Conservation (phyloP, 2,329 filamentous ascomycete species). For the Diaporthe ilicicola region DNA sequence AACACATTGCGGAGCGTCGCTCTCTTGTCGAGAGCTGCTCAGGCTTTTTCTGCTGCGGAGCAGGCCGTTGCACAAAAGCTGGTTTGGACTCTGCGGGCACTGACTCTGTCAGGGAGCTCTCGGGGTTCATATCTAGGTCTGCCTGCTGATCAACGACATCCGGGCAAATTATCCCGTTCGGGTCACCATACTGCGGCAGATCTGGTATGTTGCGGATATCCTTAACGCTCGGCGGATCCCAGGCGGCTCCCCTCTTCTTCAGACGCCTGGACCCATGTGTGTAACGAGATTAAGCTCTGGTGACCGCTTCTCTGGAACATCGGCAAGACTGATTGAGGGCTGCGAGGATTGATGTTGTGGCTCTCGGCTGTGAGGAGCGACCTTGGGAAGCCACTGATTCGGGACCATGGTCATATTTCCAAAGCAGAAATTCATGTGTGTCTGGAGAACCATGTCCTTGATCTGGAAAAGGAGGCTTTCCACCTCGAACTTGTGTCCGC, state of each 20-base stretch:
- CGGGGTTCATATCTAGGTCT: neutral
- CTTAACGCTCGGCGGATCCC: constrained; percentile 18
- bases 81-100: neutral
- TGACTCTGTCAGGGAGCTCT: neutral
- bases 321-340: neutral
- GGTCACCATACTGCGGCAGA: constrained; percentile 18
- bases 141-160: neutral
- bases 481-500: constrained; percentile 6
- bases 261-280: constrained; percentile 23
- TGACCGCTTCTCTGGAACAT: neutral
- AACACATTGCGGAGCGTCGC: constrained; percentile 4
- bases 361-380: neutral
- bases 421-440: constrained; percentile 25
- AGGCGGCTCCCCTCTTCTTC: constrained; percentile 11
- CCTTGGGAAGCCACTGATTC: constrained; percentile 25
- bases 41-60: neutral
- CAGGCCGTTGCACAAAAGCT: neutral
- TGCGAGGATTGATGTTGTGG: neutral
- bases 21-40: neutral
- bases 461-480: neutral
- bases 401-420: constrained; percentile 17
- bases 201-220: neutral
- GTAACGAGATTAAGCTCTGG: constrained; percentile 5
- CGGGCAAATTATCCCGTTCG: neutral
- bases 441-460: constrained; percentile 17